Base-by-base conservation (phyloP, 1,284 basidiomycete genomes). In the Ceratorhiza oryzae-sativae region DNA sequence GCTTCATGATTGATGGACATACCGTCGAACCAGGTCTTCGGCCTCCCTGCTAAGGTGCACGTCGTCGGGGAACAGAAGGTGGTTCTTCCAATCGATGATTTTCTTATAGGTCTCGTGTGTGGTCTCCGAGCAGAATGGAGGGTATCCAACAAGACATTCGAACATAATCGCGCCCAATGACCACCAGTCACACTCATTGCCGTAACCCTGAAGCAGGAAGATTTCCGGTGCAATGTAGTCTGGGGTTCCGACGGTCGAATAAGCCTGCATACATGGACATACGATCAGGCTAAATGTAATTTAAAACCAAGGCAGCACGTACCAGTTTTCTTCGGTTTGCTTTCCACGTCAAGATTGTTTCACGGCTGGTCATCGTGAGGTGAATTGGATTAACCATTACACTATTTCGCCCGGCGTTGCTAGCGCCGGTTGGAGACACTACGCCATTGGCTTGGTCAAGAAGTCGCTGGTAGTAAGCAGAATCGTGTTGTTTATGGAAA, bases 221-320 rank as follows among this genome's bases (percentile, higher is more conserved):
- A 99, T 97, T 79, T 99, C 97, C 1, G 97, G 97, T 0, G 97
- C 96, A 77, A 99, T 99, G 85, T 99, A 99, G 81, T 99, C 97
- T 0, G 97, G 97, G 25, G 97, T 97, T 74, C 97, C 97, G 76
- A 99, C 97, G 30, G 97, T 99, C 1, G 96, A 98, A 80, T 96
- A 99, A 1, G 97, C 97, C 92, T 94, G 71, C 5, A 72, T 53
- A 68, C 30, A 23, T 45, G n/a, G 39, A 46, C 12, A 20, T 55
- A 18, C 30, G 4, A 42, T 48, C 41, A 39, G 36, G 9, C 36
- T 15, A 41, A 18, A 36, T 61, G 15, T 32, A 48, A 36, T 45
- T 13, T n/a, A 25, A 27, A 27, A 27, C 41, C 25, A 48, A 30
- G 51, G 10, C 27, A 23, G 32, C 23, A 82, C 89, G 74, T 77